Percentiles rank a stretch among this genome's conserved stretches.
These are phyloP conservation scores for Rhodamnia rubescens DNA, from an alignment of 345 rosid genomes.

Conservation along the genomic window DNA sequence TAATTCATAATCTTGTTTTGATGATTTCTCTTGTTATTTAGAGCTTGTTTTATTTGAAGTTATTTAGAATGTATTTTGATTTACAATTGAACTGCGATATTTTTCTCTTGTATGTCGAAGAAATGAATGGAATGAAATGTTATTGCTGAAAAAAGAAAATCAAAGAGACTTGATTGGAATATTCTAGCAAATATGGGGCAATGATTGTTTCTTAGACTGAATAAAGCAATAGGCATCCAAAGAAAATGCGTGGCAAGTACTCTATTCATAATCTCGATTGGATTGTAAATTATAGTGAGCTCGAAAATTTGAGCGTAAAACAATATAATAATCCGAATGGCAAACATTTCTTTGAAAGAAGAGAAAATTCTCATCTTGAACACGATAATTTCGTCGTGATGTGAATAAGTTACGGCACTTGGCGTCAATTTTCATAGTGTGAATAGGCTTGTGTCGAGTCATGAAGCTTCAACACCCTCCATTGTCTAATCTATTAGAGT, in stretches of 20 bases:
- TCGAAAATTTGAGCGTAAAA: not conserved
- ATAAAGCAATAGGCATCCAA: not conserved
- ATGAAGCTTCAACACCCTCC: not conserved
- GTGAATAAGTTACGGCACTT: not conserved
- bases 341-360: not conserved
- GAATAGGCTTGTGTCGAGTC: too few species aligned
- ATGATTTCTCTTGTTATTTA: too few species aligned
- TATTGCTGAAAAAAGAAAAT: too few species aligned
- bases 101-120: too few species aligned
- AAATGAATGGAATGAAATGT: too few species aligned
- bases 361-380: not conserved
- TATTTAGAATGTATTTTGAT: too few species aligned
- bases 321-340: not conserved
- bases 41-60: too few species aligned
- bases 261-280: too few species aligned
- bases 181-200: not conserved
- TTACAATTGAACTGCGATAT: too few species aligned
- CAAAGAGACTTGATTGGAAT: not conserved
- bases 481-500: not conserved
- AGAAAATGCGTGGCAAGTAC: not conserved
- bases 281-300: too few species aligned
- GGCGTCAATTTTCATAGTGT: not conserved
- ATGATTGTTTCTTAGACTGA: not conserved
- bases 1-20: too few species aligned
- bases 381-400: not conserved